Evolutionary conservation across 768 basidiomycete genomes (phyloP).

Genomic region (Kwoniella botswanensis): DNA sequence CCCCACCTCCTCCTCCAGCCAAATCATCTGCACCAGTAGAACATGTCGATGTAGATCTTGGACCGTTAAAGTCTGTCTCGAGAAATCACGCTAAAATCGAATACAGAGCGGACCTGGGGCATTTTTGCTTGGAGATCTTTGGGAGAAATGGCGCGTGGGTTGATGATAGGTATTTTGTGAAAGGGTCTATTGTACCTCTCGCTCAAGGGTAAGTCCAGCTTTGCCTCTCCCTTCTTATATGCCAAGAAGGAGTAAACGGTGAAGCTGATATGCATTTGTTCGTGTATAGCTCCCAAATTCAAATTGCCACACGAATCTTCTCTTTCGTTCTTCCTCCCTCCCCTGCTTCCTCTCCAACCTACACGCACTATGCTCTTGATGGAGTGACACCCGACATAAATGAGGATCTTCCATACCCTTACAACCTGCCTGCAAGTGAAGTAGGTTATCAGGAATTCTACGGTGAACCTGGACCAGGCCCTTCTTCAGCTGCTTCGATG

Average conservation of each 20-base stretch:
- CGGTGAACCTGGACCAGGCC: conserved; percentile 45
- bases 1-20: conserved; percentile 43
- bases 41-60: conserved; percentile 72
- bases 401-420: conserved; percentile 48
- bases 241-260: too few relatives aligned
- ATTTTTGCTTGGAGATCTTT: conserved; percentile 72
- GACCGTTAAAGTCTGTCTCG: conserved; percentile 96
- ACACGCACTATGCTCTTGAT: conserved; percentile 33
- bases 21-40: conserved; percentile 33
- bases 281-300: conserved; percentile 48
- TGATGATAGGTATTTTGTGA: conserved; percentile 91
- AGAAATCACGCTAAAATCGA: conserved; percentile 93
- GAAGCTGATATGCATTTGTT: neutral
- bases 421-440: conserved; percentile 43
- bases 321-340: conserved; percentile 90
- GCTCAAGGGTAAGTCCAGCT: conserved; percentile 70
- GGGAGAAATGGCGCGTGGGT: conserved; percentile 99
- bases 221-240: neutral
- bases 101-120: conserved; percentile 51
- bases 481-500: conserved; percentile 39
- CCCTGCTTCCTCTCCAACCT: conserved; percentile 40
- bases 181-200: conserved; percentile 82
- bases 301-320: conserved; percentile 96
- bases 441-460: conserved; percentile 49
- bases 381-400: conserved; percentile 19